Evolutionary conservation across 768 basidiomycete genomes (phyloP), one percentile per base, ranked within the genome.

Genomic region (Boletus subparvulus): DNA sequence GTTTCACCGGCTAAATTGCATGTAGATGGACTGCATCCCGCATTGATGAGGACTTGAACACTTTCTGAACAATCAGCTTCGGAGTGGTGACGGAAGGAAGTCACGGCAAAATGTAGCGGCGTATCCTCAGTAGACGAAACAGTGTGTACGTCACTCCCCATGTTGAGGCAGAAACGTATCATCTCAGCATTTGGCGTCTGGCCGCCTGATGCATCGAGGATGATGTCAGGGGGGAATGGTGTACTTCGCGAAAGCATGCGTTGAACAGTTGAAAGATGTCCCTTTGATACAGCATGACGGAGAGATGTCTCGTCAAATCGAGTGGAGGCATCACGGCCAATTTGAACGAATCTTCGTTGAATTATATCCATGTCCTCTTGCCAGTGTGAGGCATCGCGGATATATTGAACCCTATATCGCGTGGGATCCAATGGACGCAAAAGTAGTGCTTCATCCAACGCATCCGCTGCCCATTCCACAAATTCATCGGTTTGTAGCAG

Each of bases 401-500:
- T n/a, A n/a, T n/a, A n/a, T n/a, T n/a, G n/a, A 13, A 5, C 1
- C 13, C 17, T 1, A 32, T 50, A 32, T 19, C 4, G 19, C 6
- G 2, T 3, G 5, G 30, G 21, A 1, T 50, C 32, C 0, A 50
- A 14, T 24, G 26, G 28, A 0, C 11, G 11, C 26, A 48, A 33
- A 40, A 52, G 16, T 9, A 19, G 2, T 19, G 16, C 14, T 35
- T 47, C 13, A 1, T 56, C 21, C 17, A 0, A n/a, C 1, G 6
- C 4, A 6, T 13, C 4, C 3, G 10, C 9, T 1, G 43, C 49
- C 62, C 62, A 64, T 32, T 63, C 61, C 10, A 21, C 45, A 17
- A 62, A 62, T n/a, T 59, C 54, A 16, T 52, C 47, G 0, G 56
- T 51, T 37, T 54, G 60, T 17, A 60, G 17, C 17, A 60, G 19